Evolutionary conservation across 208 protist genomes (phyloP).

Genomic region (Trypanosoma lewisi): DNA sequence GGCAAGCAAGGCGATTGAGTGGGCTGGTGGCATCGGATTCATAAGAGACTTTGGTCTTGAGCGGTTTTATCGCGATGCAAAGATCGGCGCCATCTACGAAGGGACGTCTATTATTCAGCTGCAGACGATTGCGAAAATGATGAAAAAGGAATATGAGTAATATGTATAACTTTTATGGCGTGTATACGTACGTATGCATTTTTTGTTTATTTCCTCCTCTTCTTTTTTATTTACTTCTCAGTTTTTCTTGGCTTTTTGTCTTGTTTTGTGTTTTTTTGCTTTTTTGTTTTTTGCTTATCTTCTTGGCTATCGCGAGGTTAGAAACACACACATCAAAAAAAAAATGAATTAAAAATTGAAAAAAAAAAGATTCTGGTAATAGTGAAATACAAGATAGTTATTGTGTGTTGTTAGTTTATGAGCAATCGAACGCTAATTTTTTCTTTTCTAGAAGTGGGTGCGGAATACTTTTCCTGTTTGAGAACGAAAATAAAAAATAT

Average conservation of each 20-base stretch:
- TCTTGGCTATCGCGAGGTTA: no score
- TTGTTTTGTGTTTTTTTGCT: background rate
- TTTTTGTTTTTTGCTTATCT: conserved; percentile 18
- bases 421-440: no score
- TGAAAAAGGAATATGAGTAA: conserved; percentile 58
- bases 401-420: no score
- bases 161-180: conserved; percentile 5
- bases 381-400: no score
- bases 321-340: no score
- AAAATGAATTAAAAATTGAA: background rate
- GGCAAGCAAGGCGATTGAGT: conserved; percentile 88
- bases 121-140: conserved; percentile 92
- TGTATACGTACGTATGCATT: conserved; percentile 4
- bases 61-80: conserved; percentile 94
- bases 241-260: conserved; percentile 20
- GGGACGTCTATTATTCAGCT: conserved; percentile 96
- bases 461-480: no score
- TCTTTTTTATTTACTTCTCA: conserved; percentile 12
- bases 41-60: conserved; percentile 93
- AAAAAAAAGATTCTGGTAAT: background rate
- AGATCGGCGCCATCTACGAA: conserved; percentile 93
- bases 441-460: no score
- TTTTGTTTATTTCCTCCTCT: conserved; percentile 22
- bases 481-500: no score
- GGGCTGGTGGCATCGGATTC: conserved; percentile 95